These are phyloP conservation scores for Candida quercuum DNA, from an alignment of 805 yeast genomes.

Conservation along the genomic window DNA sequence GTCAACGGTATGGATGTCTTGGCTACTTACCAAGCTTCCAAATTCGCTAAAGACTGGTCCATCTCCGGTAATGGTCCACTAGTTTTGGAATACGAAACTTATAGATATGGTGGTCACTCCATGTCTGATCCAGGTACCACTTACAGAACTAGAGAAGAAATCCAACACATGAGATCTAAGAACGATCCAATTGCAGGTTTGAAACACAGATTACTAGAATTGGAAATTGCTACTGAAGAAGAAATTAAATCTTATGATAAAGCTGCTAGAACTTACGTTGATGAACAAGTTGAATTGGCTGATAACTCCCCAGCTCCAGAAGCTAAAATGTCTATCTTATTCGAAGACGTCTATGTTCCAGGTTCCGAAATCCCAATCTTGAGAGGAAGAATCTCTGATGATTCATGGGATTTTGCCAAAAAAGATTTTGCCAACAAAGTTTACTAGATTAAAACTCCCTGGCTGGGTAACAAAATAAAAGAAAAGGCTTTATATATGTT, in stretches of 20 bases:
- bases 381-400: conserved; percentile 96
- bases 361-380: conserved; percentile 89
- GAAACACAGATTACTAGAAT: conserved; percentile 78
- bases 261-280: conserved; percentile 93
- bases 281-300: conserved; percentile 89
- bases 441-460: conserved; percentile 17
- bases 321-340: conserved; percentile 88
- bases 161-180: conserved; percentile 98
- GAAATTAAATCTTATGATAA: conserved; percentile 94
- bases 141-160: conserved; percentile 99
- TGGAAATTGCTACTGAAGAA: conserved; percentile 84
- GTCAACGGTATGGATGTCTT: conserved; percentile 98
- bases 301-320: conserved; percentile 94
- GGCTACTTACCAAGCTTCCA: conserved; percentile 93
- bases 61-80: conserved; percentile 92
- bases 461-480: no score
- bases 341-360: conserved; percentile 94
- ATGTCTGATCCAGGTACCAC: conserved; percentile 99
- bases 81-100: conserved; percentile 95
- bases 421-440: conserved; percentile 36
- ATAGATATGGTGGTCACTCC: conserved; percentile 99
- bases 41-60: conserved; percentile 96
- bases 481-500: background rate
- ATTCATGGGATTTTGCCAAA: conserved; percentile 76
- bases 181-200: conserved; percentile 97